A percentile compares a stretch with the other conserved stretches of the same genome.
These are phyloP conservation scores for Xylaria curta DNA, from an alignment of 495 filamentous ascomycete genomes.

Conservation along the genomic window DNA sequence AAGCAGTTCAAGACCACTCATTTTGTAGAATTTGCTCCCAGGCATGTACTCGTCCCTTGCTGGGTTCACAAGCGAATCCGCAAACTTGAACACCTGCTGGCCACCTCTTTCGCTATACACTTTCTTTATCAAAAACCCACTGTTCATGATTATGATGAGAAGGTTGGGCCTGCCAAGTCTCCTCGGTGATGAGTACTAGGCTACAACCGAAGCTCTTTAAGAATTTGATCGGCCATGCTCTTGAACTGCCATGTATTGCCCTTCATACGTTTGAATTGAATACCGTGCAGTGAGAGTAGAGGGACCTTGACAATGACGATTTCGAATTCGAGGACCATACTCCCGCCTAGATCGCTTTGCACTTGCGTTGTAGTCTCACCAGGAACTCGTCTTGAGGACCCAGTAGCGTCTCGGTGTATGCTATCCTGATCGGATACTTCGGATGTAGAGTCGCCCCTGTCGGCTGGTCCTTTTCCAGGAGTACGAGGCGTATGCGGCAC, in stretches of 20 bases:
- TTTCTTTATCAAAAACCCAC: not conserved
- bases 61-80: not conserved
- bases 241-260: conserved; percentile 99
- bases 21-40: not conserved
- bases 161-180: conserved; percentile 12
- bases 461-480: conserved; percentile 55
- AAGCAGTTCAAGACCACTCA: conserved; percentile 13
- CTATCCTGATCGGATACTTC: conserved; percentile 76
- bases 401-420: conserved; percentile 52
- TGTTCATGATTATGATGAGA: not conserved
- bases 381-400: conserved; percentile 57
- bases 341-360: conserved; percentile 81
- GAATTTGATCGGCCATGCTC: conserved; percentile 93
- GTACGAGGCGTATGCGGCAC: conserved; percentile 54
- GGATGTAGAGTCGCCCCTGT: conserved; percentile 79
- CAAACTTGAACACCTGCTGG: not conserved
- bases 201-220: conserved; percentile 83
- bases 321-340: conserved; percentile 86
- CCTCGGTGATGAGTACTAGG: not conserved
- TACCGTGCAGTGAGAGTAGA: conserved; percentile 87
- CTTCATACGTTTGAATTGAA: conserved; percentile 97
- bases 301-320: conserved; percentile 98
- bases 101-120: not conserved
- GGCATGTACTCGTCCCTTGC: conserved; percentile 9
- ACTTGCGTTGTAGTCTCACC: conserved; percentile 87